phyloP scores from a whole-genome alignment of 2,329 filamentous ascomycete species.

The Fusarium setosum region DNA sequence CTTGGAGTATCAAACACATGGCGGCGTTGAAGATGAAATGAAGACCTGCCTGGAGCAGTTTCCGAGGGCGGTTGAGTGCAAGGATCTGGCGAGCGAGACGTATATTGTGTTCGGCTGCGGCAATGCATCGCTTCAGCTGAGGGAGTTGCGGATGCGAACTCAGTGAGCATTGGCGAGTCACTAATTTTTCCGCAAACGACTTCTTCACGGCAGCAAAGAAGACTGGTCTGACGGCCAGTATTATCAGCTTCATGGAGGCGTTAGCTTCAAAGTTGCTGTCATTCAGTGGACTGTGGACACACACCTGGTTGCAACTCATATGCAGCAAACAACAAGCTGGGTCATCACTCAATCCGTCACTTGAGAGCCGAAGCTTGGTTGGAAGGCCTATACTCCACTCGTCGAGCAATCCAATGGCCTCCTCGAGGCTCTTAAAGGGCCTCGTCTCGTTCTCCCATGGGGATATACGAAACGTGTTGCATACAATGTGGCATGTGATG shows the following conservation, averaged over 20 bases:
- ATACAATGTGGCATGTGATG: slow-evolving; percentile 61
- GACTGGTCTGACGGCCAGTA: slow-evolving; percentile 60
- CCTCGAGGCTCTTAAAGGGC: slow-evolving; percentile 49
- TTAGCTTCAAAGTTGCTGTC: neutral
- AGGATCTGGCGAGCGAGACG: slow-evolving; percentile 55
- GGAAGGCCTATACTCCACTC: slow-evolving; percentile 55
- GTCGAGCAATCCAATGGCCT: slow-evolving; percentile 55
- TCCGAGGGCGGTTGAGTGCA: slow-evolving; percentile 50
- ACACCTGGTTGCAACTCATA: slow-evolving; percentile 59
- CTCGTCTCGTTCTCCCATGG: slow-evolving; percentile 42
- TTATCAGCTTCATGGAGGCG: slow-evolving; percentile 49
- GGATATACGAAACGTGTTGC: slow-evolving; percentile 57
- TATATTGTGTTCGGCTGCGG: slow-evolving; percentile 59
- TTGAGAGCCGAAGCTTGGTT: slow-evolving; percentile 50
- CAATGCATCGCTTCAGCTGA: slow-evolving; percentile 53
- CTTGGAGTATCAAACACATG: slow-evolving; percentile 59
- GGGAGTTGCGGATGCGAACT: slow-evolving; percentile 38
- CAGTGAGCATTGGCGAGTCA: slow-evolving; percentile 42
- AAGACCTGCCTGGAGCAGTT: slow-evolving; percentile 57
- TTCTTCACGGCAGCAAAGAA: slow-evolving; percentile 61
- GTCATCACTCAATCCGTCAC: slow-evolving; percentile 51
- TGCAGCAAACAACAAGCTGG: slow-evolving; percentile 58
- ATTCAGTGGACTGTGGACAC: neutral
- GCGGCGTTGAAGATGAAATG: slow-evolving; percentile 64
- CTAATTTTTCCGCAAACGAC: slow-evolving; percentile 55